Conservation (phyloP, 352 stramenopile species). For the Elongisporangium undulatum region DNA sequence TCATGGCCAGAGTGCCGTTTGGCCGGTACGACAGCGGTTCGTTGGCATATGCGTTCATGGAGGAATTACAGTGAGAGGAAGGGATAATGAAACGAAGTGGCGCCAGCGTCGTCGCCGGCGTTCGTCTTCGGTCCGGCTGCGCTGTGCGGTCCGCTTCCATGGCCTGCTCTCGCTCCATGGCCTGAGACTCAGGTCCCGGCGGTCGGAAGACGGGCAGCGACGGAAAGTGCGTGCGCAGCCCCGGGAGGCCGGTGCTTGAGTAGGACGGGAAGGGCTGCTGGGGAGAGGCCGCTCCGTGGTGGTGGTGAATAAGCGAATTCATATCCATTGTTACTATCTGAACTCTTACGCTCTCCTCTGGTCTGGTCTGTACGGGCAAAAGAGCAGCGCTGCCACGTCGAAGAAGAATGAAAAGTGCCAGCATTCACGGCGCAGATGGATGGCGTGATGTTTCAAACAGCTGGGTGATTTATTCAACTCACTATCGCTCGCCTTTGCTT, state of each 20-base stretch:
- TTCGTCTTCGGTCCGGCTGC: neutral
- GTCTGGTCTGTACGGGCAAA: neutral
- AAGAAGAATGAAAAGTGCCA: constrained; percentile 27
- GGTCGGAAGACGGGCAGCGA: constrained; percentile 27
- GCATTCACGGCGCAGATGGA: neutral
- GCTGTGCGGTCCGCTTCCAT: neutral
- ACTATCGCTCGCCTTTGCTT: neutral
- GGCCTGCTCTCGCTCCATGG: neutral
- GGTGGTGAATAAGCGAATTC: constrained; percentile 63
- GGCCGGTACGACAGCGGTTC: constrained; percentile 12
- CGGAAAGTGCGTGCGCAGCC: constrained; percentile 39
- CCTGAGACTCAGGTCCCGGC: neutral
- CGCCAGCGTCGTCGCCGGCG: constrained; percentile 43
- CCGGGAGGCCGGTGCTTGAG: constrained; percentile 18
- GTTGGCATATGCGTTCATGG: constrained; percentile 18
- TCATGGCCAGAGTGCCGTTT: constrained; percentile 6
- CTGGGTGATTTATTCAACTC: neutral
- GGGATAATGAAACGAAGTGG: constrained; percentile 79
- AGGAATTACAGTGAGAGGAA: constrained; percentile 34
- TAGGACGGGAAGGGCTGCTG: constrained; percentile 16
- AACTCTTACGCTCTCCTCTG: constrained; percentile 1
- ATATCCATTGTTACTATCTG: constrained; percentile 48
- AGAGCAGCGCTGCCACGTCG: constrained; percentile 1
- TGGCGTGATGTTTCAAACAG: neutral
- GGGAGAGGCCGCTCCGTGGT: constrained; percentile 16